These are phyloP conservation scores for Sporothrix brasiliensis DNA, from an alignment of 2,329 filamentous ascomycete species.

Conservation along the genomic window DNA sequence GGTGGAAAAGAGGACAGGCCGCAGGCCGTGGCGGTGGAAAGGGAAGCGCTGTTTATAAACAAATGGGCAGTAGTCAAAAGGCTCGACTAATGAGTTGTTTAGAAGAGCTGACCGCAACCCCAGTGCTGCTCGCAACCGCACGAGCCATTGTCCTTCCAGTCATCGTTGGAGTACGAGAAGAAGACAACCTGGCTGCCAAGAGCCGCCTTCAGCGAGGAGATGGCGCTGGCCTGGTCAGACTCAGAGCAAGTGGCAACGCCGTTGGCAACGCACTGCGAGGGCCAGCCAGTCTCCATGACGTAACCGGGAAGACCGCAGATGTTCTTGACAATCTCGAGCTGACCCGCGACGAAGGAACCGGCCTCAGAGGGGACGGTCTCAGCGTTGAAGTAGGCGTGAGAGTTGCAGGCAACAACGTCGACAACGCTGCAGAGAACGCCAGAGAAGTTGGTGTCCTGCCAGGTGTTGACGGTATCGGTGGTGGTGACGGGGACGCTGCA, in stretches of 20 bases:
- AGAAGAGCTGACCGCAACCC: conserved; percentile 62
- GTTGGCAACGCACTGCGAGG: conserved; percentile 68
- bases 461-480: conserved; percentile 80
- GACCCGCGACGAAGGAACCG: conserved; percentile 73
- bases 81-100: background rate
- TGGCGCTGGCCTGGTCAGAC: conserved; percentile 69
- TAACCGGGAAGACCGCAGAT: conserved; percentile 76
- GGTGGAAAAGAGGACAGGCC: background rate
- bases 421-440: conserved; percentile 69
- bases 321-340: conserved; percentile 70
- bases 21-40: background rate
- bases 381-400: conserved; percentile 93
- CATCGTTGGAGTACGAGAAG: conserved; percentile 79
- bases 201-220: conserved; percentile 67
- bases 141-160: conserved; percentile 74
- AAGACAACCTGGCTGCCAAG: conserved; percentile 72
- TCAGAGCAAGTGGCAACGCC: conserved; percentile 70
- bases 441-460: conserved; percentile 64
- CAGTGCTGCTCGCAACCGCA: conserved; percentile 80
- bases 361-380: conserved; percentile 64
- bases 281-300: conserved; percentile 93
- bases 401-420: conserved; percentile 81
- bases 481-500: conserved; percentile 80
- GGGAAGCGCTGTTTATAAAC: conserved; percentile 10
- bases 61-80: background rate